Conservation (phyloP, 768 basidiomycete species). For the Leccinum uliginosum region DNA sequence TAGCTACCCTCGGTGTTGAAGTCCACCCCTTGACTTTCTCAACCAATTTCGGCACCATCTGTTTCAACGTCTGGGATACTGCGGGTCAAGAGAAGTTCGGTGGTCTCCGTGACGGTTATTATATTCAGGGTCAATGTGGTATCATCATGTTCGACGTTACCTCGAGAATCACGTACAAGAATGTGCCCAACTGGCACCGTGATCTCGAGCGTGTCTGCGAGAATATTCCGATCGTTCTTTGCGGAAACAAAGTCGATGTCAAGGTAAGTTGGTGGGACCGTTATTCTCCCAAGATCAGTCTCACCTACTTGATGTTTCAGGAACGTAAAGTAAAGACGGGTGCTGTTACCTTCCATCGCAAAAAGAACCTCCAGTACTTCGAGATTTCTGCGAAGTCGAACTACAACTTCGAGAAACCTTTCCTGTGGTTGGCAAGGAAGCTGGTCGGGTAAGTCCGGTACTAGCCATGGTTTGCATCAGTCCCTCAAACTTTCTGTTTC, state of each 20-base stretch:
- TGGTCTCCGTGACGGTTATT: conserved; percentile 95
- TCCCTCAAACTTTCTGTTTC: not conserved
- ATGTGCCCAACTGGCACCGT: conserved; percentile 99
- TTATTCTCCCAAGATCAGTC: not conserved
- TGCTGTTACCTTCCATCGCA: conserved; percentile 98
- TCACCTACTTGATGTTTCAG: conserved; percentile 38
- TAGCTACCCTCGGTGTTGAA: conserved; percentile 99
- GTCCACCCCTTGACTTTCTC: conserved; percentile 95
- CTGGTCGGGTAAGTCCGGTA: conserved; percentile 75
- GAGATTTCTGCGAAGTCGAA: conserved; percentile 99
- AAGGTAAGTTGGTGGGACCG: conserved; percentile 58
- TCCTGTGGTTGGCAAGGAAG: conserved; percentile 99
- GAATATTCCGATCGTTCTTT: conserved; percentile 98
- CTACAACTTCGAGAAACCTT: conserved; percentile 99
- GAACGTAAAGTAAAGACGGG: conserved; percentile 99
- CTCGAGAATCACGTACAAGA: conserved; percentile 99
- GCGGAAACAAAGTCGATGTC: conserved; percentile 99
- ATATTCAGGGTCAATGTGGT: conserved; percentile 97
- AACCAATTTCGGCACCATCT: conserved; percentile 98
- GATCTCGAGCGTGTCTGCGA: conserved; percentile 99
- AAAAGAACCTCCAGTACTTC: conserved; percentile 99
- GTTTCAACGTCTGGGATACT: conserved; percentile 99
- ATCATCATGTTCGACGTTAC: conserved; percentile 99
- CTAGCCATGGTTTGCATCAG: not conserved
- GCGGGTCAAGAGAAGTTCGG: conserved; percentile 99